A percentile compares a stretch with the other conserved stretches of the same genome.
These are phyloP conservation scores for Pseudogymnoascus verrucosus DNA, from an alignment of 2,329 filamentous ascomycete genomes.

Conservation along the genomic window DNA sequence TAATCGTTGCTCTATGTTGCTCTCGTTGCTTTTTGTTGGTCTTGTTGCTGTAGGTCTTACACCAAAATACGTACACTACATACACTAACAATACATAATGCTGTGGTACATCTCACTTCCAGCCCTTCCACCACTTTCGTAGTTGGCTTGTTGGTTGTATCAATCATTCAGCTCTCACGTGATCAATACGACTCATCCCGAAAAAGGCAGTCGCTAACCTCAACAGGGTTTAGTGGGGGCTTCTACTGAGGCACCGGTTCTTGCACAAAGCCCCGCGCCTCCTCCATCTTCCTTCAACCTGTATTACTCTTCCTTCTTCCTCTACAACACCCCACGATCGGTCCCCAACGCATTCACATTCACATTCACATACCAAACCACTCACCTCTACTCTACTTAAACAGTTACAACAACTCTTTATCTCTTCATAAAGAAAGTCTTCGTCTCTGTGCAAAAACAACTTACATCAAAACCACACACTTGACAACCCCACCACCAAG, in stretches of 20 bases:
- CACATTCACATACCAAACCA: neutral
- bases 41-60: neutral
- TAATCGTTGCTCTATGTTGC: neutral
- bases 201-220: neutral
- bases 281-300: constrained; percentile 5
- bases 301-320: constrained; percentile 4
- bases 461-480: constrained; percentile 1
- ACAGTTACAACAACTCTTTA: neutral
- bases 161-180: neutral
- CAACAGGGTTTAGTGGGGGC: neutral
- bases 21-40: neutral
- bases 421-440: neutral
- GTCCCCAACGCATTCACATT: neutral
- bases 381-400: neutral
- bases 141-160: neutral
- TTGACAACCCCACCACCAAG: constrained; percentile 15
- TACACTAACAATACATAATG: neutral
- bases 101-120: neutral
- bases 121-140: neutral
- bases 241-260: constrained; percentile 7
- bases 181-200: neutral
- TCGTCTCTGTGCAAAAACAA: neutral
- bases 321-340: neutral
- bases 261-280: constrained; percentile 7
- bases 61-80: neutral